phyloP scores from a whole-genome alignment of 371 early-diverging fungal species.

The Rhizopus sp. region DNA sequence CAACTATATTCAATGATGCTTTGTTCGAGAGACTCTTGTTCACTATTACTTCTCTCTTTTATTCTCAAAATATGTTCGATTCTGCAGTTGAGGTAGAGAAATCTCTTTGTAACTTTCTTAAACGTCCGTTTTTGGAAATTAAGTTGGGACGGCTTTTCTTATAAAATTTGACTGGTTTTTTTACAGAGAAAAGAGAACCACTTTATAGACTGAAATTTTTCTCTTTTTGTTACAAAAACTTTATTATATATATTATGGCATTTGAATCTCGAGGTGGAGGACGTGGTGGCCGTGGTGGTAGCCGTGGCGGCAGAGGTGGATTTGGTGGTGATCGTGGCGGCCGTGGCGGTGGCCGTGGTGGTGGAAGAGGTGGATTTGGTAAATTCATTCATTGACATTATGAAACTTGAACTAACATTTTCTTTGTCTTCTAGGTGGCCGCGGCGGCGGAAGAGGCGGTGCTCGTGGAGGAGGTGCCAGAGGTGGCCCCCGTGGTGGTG shows the following conservation, averaged over 20 bases:
- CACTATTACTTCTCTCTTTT: too few relatives aligned
- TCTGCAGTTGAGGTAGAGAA: too few relatives aligned
- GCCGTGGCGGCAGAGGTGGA: conserved; percentile 11
- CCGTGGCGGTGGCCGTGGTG: conserved; percentile 13
- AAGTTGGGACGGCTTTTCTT: too few relatives aligned
- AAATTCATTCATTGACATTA: too few relatives aligned
- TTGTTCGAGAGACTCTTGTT: too few relatives aligned
- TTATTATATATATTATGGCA: conserved; percentile 7
- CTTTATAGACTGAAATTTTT: background rate
- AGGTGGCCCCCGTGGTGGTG: conserved; percentile 12
- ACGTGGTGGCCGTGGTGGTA: conserved; percentile 9
- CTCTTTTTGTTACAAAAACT: background rate
- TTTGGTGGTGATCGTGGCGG: conserved; percentile 10
- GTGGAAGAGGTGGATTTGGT: background rate
- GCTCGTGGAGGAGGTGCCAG: conserved; percentile 1
- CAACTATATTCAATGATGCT: too few relatives aligned
- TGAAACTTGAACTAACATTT: too few relatives aligned
- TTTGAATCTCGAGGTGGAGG: conserved; percentile 16
- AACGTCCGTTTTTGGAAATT: too few relatives aligned
- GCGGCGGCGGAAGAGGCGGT: conserved; percentile 1
- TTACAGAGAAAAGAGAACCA: too few relatives aligned
- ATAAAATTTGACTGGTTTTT: too few relatives aligned
- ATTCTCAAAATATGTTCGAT: too few relatives aligned
- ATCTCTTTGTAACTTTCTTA: too few relatives aligned
- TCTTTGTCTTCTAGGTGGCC: background rate